A percentile compares a stretch with the other conserved stretches of the same genome.
Conservation (phyloP, 345 rosid species). For the Pugionium dolabratum region DNA sequence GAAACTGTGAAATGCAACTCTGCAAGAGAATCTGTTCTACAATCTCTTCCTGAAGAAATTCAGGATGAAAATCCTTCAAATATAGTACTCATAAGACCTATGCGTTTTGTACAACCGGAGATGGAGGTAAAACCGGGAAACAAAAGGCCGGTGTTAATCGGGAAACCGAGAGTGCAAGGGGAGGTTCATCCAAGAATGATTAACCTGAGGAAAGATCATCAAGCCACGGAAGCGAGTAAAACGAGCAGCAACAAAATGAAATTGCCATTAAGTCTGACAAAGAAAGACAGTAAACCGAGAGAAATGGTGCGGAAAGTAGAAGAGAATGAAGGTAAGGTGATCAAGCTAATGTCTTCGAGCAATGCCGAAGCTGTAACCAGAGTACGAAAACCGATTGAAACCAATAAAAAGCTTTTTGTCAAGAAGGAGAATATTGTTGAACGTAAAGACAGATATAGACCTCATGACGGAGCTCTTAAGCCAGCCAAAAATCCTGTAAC, state of each 20-base stretch:
- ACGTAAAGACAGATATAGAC: slow-evolving; percentile 43
- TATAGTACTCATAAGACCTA: slow-evolving; percentile 61
- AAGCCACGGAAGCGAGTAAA: slow-evolving; percentile 26
- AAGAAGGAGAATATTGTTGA: slow-evolving; percentile 43
- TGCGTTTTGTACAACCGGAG: slow-evolving; percentile 31
- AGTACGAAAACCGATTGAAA: slow-evolving; percentile 42
- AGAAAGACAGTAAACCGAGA: slow-evolving; percentile 38
- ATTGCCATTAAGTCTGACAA: slow-evolving; percentile 32
- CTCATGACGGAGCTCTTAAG: slow-evolving; percentile 47
- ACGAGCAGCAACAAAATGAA: slow-evolving; percentile 27
- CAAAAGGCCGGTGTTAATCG: slow-evolving; percentile 28
- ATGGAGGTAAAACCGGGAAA: slow-evolving; percentile 34
- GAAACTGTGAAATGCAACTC: slow-evolving; percentile 48
- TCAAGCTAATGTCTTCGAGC: slow-evolving; percentile 36
- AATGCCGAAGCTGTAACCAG: slow-evolving; percentile 42
- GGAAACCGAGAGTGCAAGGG: slow-evolving; percentile 42
- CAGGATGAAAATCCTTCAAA: slow-evolving; percentile 40
- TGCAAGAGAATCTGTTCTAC: slow-evolving; percentile 21
- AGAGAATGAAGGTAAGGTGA: slow-evolving; percentile 42
- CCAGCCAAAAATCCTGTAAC: slow-evolving; percentile 24
- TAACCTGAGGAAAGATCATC: slow-evolving; percentile 39
- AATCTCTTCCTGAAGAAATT: slow-evolving; percentile 40
- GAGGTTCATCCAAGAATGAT: slow-evolving; percentile 40
- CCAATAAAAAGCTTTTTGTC: slow-evolving; percentile 22
- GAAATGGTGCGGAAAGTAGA: slow-evolving; percentile 35